Conservation (phyloP, 2,329 filamentous ascomycete genomes). For the Plenodomus biglobosus region DNA sequence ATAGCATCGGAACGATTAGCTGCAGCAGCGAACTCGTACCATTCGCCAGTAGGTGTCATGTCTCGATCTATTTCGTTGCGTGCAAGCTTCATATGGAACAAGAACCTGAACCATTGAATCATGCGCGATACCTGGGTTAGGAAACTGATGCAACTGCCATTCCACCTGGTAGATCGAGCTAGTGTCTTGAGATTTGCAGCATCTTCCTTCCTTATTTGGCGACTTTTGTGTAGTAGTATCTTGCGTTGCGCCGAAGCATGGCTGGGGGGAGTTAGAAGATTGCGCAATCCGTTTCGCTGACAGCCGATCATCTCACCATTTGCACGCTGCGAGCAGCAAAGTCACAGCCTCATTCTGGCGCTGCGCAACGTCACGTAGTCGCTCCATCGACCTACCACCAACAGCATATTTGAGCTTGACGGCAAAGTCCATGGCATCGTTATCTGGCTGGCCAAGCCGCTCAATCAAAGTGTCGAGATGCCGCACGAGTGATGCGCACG, state of each 20-base stretch:
- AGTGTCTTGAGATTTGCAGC: conserved; percentile 32
- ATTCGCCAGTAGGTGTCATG: conserved; percentile 29
- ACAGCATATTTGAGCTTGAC: conserved; percentile 37
- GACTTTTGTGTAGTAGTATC: conserved; percentile 41
- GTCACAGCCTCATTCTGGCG: conserved; percentile 40
- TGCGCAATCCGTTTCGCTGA: neutral
- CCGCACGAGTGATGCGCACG: conserved; percentile 33
- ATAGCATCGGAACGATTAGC: conserved; percentile 40
- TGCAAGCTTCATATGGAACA: conserved; percentile 34
- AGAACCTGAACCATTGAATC: conserved; percentile 37
- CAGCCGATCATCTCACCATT: conserved; percentile 23
- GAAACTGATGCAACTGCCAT: conserved; percentile 30
- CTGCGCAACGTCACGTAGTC: conserved; percentile 35
- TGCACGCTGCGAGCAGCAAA: conserved; percentile 34
- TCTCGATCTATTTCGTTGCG: conserved; percentile 16
- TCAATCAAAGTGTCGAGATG: conserved; percentile 31
- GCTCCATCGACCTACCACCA: conserved; percentile 35
- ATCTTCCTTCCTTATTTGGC: conserved; percentile 40
- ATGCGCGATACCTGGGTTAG: conserved; percentile 36
- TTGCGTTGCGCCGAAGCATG: conserved; percentile 41
- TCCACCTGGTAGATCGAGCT: conserved; percentile 32
- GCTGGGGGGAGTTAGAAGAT: conserved; percentile 27
- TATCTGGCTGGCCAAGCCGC: conserved; percentile 33
- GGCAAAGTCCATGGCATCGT: conserved; percentile 37
- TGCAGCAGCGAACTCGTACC: conserved; percentile 37